Evolutionary conservation across 129 eudicot species (phyloP), one percentile per base, ranked within the genome.

Genomic region (Helichrysum umbraculigerum): DNA sequence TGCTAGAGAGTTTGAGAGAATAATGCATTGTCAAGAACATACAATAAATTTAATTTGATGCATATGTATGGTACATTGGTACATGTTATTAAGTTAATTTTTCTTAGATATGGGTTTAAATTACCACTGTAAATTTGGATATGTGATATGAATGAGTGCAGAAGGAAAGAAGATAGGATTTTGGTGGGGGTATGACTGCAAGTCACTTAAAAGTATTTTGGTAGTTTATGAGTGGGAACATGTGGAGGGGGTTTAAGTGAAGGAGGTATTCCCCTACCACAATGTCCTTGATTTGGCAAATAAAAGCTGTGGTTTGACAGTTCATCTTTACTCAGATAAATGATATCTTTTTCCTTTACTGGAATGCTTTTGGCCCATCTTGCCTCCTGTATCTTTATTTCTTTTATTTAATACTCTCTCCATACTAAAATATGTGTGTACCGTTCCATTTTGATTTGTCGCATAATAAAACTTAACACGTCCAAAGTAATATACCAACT

Each of bases 211-310:
- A 79, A 79, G 78, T 71, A 15, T 0, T 71, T 71, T 63, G 28
- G 82, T 79, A 79, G 82, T 79, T 71, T 71, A 34, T 79, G 78
- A 71, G 72, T 79, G 77, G 72, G 39, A 79, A 79, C 78, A 71
- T 79, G 82, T 79, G 82, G 82, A 79, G 19, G 78, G 82, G 82
- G n/a, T n/a, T n/a, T n/a, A n/a, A n/a, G 82, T 79, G 82, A 78
- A 79, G 19, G 78, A 78, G 82, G 82, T 79, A 61, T 72, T 47
- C 41, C 68, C 82, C 82, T 63, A 78, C 77, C 78, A 71, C 30
- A 63, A 34, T 79, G 78, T 79, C 73, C 66, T 71, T 62, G 20
- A 47, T 47, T 71, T 71, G 72, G 66, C 72, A 70, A 78, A 42
- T 25, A 25, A 25, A 25, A 25, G 28, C 28, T 25, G 28, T 25